A percentile compares a stretch with the other conserved stretches of the same genome.
Conservation (phyloP, 2,329 filamentous ascomycete species). For the Alternaria triticimaculans region DNA sequence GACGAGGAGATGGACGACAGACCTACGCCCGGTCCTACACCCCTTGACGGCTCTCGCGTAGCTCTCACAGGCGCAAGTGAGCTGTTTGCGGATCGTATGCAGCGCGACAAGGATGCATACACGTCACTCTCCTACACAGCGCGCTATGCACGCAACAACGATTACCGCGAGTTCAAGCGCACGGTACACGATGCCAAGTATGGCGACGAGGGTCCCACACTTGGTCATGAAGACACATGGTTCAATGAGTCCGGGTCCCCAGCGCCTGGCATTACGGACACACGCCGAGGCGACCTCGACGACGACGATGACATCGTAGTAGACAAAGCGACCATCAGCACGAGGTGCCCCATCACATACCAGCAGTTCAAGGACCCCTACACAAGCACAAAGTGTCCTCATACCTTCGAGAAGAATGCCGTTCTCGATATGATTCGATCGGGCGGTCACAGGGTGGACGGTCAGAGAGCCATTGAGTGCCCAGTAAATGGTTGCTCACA, state of each 20-base stretch:
- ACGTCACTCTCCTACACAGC: slow-evolving; percentile 45
- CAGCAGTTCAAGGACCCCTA: slow-evolving; percentile 69
- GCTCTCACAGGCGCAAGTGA: slow-evolving; percentile 44
- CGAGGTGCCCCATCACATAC: slow-evolving; percentile 74
- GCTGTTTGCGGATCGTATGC: slow-evolving; percentile 46
- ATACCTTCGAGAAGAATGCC: slow-evolving; percentile 72
- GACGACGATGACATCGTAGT: slow-evolving; percentile 73
- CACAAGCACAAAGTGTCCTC: slow-evolving; percentile 71
- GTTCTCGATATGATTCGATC: slow-evolving; percentile 62
- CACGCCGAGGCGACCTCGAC: slow-evolving; percentile 47
- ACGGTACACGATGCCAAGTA: slow-evolving; percentile 67
- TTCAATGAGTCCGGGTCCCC: slow-evolving; percentile 61
- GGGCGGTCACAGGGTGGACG: slow-evolving; percentile 27
- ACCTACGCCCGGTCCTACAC: slow-evolving; percentile 48
- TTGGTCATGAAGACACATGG: slow-evolving; percentile 67
- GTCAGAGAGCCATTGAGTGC: slow-evolving; percentile 58
- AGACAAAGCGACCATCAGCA: slow-evolving; percentile 66
- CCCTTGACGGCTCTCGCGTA: slow-evolving; percentile 42
- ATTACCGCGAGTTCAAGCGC: slow-evolving; percentile 67
- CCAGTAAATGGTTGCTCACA: slow-evolving; percentile 70
- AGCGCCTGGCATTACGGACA: slow-evolving; percentile 49
- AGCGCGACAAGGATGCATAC: slow-evolving; percentile 54
- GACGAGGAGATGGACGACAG: slow-evolving; percentile 45
- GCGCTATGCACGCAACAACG: slow-evolving; percentile 65
- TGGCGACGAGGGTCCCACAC: slow-evolving; percentile 59